Conservation (phyloP, 2,329 filamentous ascomycete genomes). For the Beauveria caledonica region DNA sequence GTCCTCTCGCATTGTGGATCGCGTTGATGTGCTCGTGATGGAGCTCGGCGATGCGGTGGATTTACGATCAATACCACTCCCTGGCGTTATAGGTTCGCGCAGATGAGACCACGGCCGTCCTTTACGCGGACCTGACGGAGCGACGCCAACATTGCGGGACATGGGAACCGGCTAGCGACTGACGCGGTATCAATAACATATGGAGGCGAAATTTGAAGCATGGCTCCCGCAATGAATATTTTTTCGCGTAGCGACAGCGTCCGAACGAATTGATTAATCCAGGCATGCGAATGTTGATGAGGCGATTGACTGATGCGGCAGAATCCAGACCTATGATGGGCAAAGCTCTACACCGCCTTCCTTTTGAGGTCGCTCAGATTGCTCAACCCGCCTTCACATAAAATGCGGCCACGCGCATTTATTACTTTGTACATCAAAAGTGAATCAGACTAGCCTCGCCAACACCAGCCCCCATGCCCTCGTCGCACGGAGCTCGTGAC, state of each 20-base stretch:
- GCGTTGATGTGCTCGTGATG: conserved; percentile 41
- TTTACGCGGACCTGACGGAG: conserved; percentile 36
- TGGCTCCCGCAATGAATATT: background rate
- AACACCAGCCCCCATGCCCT: background rate
- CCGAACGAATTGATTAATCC: background rate
- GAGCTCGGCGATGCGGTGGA: conserved; percentile 34
- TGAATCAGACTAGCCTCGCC: background rate
- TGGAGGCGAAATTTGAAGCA: conserved; percentile 11
- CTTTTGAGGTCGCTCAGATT: background rate
- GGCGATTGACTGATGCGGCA: conserved; percentile 17
- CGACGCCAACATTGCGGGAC: conserved; percentile 33
- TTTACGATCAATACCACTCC: conserved; percentile 27
- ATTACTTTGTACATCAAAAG: background rate
- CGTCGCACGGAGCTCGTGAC: background rate
- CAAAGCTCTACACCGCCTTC: conserved; percentile 19
- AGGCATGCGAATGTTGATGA: conserved; percentile 10
- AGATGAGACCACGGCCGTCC: conserved; percentile 44
- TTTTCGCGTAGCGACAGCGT: background rate
- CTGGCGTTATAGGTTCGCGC: conserved; percentile 40
- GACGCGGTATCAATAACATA: conserved; percentile 12
- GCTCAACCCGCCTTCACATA: background rate
- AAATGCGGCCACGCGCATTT: background rate
- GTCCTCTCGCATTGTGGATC: conserved; percentile 36
- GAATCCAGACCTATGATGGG: conserved; percentile 17
- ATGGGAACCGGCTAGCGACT: conserved; percentile 20